Base-by-base conservation (phyloP, 2,329 filamentous ascomycete species). In the Venturia asperata region DNA sequence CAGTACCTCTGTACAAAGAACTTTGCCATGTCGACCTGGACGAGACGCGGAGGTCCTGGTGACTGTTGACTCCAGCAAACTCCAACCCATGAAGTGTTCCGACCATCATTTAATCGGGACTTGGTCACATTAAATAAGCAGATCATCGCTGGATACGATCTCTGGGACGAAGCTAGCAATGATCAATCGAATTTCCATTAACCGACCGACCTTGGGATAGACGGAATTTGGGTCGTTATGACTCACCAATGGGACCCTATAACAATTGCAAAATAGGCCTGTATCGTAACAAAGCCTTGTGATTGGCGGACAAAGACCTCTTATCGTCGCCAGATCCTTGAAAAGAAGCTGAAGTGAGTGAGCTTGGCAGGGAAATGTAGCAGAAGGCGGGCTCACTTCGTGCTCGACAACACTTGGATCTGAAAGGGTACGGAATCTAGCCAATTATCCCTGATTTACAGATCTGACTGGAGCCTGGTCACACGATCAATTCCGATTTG, bases 381-480 rank as follows among this genome's bases (percentile, higher is more conserved):
- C 37, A 27, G 6, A n/a, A 47, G 39, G 24, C 42, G 17, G 42
- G 39, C 39, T 62, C 60, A 62, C 60, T 43, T 43, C 13, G 5
- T 39, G 19, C 24, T 62, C 60, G 43, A 47, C 39, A 24, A 34
- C 60, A 42, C 30, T 62, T 15, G 39, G 30, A 43, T 34, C 30
- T 58, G 52, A n/a, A 52, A 52, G 1, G 11, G 13, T 52, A 52
- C 47, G 47, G 13, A 21, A 52, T 52, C 24, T 52, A 30, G 21
- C 4, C 13, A n/a, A 27, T 58, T 37, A 37, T 58, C 5, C 52
- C 13, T n/a, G 10, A 37, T 58, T 58, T 6, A 27, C 4, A 58
- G 52, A 37, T 58, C 52, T 62, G 56, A 39, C 56, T 39, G 30
- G 60, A 62, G 42, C 60, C 37, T 34, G 39, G 42, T 47, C 42